These are phyloP conservation scores for Boletus rubescentipes DNA, from an alignment of 768 basidiomycete species.

Conservation along the genomic window DNA sequence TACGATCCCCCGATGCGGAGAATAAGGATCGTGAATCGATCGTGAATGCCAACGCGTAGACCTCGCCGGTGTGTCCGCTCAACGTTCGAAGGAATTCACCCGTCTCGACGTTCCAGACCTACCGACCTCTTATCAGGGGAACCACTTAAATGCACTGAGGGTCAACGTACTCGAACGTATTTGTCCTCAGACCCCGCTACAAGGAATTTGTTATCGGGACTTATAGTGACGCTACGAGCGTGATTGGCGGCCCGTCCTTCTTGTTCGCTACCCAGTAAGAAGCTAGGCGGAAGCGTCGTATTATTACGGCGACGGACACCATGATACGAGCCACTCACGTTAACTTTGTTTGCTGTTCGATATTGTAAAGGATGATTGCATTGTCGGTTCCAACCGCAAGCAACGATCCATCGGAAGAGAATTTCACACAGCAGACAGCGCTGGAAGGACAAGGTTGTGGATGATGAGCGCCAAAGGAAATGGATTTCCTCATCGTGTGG, in stretches of 20 bases:
- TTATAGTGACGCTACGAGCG: constrained; percentile 33
- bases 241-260: constrained; percentile 25
- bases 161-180: constrained; percentile 30
- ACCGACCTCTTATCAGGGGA: constrained; percentile 2
- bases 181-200: constrained; percentile 36
- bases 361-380: constrained; percentile 31
- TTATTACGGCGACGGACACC: neutral
- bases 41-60: constrained; percentile 39
- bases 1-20: constrained; percentile 38
- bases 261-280: constrained; percentile 28
- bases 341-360: constrained; percentile 23
- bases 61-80: constrained; percentile 33
- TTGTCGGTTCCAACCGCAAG: constrained; percentile 36
- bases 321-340: constrained; percentile 20
- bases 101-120: constrained; percentile 30
- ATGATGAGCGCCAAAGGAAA: constrained; percentile 11
- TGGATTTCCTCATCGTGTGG: constrained; percentile 11
- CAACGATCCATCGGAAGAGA: constrained; percentile 31
- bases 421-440: constrained; percentile 33
- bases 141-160: neutral
- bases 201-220: constrained; percentile 31
- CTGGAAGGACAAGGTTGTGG: constrained; percentile 11
- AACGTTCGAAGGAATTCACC: constrained; percentile 30
- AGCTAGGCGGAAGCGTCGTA: constrained; percentile 12
- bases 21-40: constrained; percentile 33